Percentiles rank a stretch among this genome's conserved stretches.
These are phyloP conservation scores for Solanum hybrid DNA, from an alignment of 305 asterid species.

Conservation along the genomic window DNA sequence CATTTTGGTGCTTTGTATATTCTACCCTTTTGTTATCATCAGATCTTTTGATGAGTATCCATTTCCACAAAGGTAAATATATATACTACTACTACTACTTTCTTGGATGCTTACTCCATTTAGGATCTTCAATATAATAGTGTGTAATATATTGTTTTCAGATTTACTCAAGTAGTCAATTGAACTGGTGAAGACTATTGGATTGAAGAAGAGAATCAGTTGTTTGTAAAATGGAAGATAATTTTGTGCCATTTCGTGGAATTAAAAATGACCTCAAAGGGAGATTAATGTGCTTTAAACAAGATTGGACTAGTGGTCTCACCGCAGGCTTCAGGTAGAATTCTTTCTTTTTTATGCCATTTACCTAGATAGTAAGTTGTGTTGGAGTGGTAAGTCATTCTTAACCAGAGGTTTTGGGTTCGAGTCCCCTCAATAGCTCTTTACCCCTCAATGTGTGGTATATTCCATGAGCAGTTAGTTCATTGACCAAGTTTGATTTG, in stretches of 20 bases:
- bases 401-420: not conserved
- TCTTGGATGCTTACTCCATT: not conserved
- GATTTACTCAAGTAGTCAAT: not conserved
- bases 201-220: not conserved
- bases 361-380: not conserved
- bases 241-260: slow-evolving; percentile 72
- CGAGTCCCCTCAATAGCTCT: not conserved
- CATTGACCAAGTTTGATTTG: not conserved
- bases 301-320: slow-evolving; percentile 70
- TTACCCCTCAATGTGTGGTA: not conserved
- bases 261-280: slow-evolving; percentile 59
- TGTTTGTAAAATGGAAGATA: slow-evolving; percentile 45
- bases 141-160: not conserved
- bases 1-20: not conserved
- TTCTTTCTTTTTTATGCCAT: not conserved
- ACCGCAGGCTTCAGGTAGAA: slow-evolving; percentile 61
- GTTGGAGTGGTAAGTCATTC: not conserved
- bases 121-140: not conserved
- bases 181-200: not conserved
- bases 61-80: not conserved
- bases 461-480: not conserved
- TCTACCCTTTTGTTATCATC: not conserved
- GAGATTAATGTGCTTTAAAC: slow-evolving; percentile 59
- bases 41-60: not conserved
- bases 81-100: not conserved